Base-by-base conservation (phyloP, 805 yeast species). In the Scheffersomyces stipitis region DNA sequence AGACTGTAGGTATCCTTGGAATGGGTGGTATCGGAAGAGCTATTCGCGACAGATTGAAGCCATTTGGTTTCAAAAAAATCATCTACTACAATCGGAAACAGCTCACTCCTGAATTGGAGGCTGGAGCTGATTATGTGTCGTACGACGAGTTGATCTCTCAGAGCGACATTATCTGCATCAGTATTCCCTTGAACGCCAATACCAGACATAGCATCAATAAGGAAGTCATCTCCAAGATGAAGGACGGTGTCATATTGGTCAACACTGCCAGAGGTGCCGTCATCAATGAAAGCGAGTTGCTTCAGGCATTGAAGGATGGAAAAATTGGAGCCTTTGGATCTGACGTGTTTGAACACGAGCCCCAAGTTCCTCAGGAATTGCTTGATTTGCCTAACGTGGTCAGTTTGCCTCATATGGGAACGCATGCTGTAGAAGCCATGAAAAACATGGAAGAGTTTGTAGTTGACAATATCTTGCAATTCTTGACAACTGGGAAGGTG, bases 221-320 rank as follows among this genome's bases (percentile, higher is more conserved):
- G 31, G 80, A 72, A 9, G 67, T 80, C 2, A 72, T 89, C 37
- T 54, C 62, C 16, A 76, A 81, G 60, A 80, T 85, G 86, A 89
- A 89, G 60, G 78, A 79, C 40, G 93, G 89, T 28, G 89, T 81
- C 23, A 78, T 85, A 12, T 64, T 82, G 18, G 81, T 87, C 28
- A 89, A 89, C 64, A 87, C 95, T 9, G 93, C 96, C 4, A 76
- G 97, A 53, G 97, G 97, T 14, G 83, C 91, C 3, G 80, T 89
- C 28, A 75, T 83, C 46, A 83, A 85, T 56, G 90, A 85, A 57
- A 36, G 55, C 2, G 81, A 81, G 4, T 56, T 86, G 38, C 68
- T 76, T 5, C 66, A 67, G 15, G 76, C 76, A 5, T 65, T 86
- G 46, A 75, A 80, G 49, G 56, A 66, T 3, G 90, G 90, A 13